Evolutionary conservation across 2,329 filamentous ascomycete species (phyloP), one percentile per base, ranked within the genome.

Genomic region (Leptographium galeiforme): DNA sequence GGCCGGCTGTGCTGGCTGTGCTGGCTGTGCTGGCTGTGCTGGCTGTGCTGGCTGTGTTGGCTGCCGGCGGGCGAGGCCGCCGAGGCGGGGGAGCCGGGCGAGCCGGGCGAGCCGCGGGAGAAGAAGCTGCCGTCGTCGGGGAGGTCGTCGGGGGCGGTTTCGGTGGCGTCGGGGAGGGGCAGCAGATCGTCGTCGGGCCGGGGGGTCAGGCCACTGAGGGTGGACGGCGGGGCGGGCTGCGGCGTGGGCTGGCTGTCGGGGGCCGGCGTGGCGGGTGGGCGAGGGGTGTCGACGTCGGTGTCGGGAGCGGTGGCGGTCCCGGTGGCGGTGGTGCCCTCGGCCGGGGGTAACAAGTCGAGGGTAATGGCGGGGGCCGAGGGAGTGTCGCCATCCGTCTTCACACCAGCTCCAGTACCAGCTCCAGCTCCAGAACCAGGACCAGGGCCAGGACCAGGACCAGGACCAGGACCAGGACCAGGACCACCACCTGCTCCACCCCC

Each of bases 221-320:
- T 16, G 12, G 44, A 16, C 14, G 39, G 41, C 18, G 16, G 41
- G 11, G 33, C n/a, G 13, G 72, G 71, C 38, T 67, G 66, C 2
- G 74, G 75, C 38, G 75, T 77, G n/a, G 67, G 70, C 53, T 78
- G 76, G 8, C 71, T 74, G 53, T 74, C 78, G 2, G 67, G 25
- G 14, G 44, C 44, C 8, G 30, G 18, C 41, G 41, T 25, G 18
- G 18, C 40, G 10, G 40, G n/a, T 16, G 44, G 19, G 4, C 12
- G 2, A 12, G 44, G 19, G n/a, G 39, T 36, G 8, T 36, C 34
- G 8, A 13, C 36, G 41, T 18, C 30, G n/a, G 32, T 41, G 14
- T 19, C 46, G 2, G n/a, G 33, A 8, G 43, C 32, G n/a, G 44
- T 44, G 19, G 25, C 25, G 25, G 25, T n/a, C n/a, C n/a, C n/a